These are phyloP conservation scores for Epichloe festucae DNA, from an alignment of 2,329 filamentous ascomycete genomes.

Conservation along the genomic window DNA sequence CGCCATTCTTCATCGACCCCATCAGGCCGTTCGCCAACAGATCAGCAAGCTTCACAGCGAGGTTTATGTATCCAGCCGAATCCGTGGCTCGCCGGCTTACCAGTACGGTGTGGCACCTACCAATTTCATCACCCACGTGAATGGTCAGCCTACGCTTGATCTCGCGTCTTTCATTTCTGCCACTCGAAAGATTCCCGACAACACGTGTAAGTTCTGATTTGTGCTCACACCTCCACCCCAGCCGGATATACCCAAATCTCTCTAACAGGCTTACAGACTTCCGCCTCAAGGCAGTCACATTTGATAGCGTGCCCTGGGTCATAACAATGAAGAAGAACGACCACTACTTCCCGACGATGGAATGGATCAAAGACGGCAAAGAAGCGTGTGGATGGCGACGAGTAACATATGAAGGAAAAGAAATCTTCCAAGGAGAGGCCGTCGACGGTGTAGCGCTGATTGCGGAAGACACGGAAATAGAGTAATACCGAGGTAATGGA, in stretches of 20 bases:
- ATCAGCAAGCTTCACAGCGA: slow-evolving; percentile 94
- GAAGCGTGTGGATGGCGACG: slow-evolving; percentile 50
- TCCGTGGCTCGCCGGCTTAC: slow-evolving; percentile 69
- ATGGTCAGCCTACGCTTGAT: slow-evolving; percentile 73
- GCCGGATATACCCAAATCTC: background rate
- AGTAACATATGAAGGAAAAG: slow-evolving; percentile 46
- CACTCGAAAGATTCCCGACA: slow-evolving; percentile 81
- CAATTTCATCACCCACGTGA: slow-evolving; percentile 95
- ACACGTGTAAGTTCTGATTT: slow-evolving; percentile 54
- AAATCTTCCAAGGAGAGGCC: slow-evolving; percentile 40
- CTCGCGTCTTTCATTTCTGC: slow-evolving; percentile 68
- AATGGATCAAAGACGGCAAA: slow-evolving; percentile 51
- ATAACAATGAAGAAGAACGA: slow-evolving; percentile 99
- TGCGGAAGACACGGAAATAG: slow-evolving; percentile 31
- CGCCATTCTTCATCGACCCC: slow-evolving; percentile 81
- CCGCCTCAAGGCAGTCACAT: slow-evolving; percentile 91
- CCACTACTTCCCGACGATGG: slow-evolving; percentile 72
- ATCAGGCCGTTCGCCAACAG: slow-evolving; percentile 93
- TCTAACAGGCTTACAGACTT: slow-evolving; percentile 51
- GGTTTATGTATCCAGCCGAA: slow-evolving; percentile 85
- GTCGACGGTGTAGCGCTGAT: slow-evolving; percentile 32
- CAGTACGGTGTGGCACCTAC: slow-evolving; percentile 89
- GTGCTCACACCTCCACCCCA: background rate
- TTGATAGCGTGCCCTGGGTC: slow-evolving; percentile 98
- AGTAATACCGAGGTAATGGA: slow-evolving; percentile 12